Evolutionary conservation across 495 filamentous ascomycete species (phyloP), one percentile per base, ranked within the genome.

Genomic region (Patellaria atrata): DNA sequence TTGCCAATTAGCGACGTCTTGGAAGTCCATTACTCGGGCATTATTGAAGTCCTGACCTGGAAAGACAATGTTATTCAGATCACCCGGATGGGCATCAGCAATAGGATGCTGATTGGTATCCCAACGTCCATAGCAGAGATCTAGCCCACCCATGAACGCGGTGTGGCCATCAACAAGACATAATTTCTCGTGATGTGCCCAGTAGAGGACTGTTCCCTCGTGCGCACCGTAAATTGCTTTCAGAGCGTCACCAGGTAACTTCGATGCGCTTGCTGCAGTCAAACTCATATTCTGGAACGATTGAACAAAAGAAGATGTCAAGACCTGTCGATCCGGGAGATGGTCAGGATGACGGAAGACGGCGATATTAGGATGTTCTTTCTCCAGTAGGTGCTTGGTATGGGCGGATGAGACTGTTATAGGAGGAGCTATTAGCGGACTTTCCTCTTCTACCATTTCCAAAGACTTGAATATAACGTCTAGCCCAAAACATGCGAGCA

Each of bases 31-130:
- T 6, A 50, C 45, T 37, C 46, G 59, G 20, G 83, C 84, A 51
- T 96, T 93, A 58, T 96, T 96, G 57, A 79, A 96, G 50, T 96
- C 87, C 44, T 96, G 87, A 4, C 86, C 86, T 0, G 82, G 79
- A 57, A 92, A 94, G 0, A 94, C 58, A 22, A 75, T 80, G 17
- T 66, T 57, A 28, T 77, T 69, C 2, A 91, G 50, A 53, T 89
- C 74, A 1, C 68, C 68, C 1, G 83, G 82, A 53, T 94, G 86
- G 8, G 75, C 71, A 59, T 96, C 87, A 10, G 86, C 71, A 26
- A 94, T 79, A 9, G 79, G 70, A 53, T 96, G 87, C 46, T 50
- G 41, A 27, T 59, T 55, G 8, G 68, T 74, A 37, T 75, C 72
- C 70, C 71, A 77, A 24, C 73, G 67, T 10, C 73, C 73, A 41